Base-by-base conservation (phyloP, 306 rosid genomes). In the Castanospermum australe region DNA sequence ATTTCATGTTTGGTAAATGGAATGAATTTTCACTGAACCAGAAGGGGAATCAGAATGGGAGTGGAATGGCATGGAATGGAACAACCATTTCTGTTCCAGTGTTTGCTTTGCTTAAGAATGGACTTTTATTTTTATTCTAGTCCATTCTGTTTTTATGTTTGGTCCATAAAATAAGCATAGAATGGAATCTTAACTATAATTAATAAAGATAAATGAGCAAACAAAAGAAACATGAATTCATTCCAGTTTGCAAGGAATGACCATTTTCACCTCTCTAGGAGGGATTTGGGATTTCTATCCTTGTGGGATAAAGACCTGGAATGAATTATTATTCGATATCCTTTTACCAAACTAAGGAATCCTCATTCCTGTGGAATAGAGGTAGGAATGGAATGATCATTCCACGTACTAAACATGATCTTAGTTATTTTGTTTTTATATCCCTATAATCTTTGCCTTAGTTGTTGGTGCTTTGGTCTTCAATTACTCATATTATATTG, bases 351-450 rank as follows among this genome's bases (percentile, higher is more conserved):
- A 75, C 52, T 15, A 81, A 33, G 57, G 47, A 67, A 28, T 17
- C 21, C 36, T 61, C 15, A 8, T 76, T 50, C n/a, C n/a, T n/a
- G 39, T 68, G n/a, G 59, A 48, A 55, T 59, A 13, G 36, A 45
- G 52, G 21, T 39, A 35, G 61, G 24, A 82, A 60, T 5, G 32
- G 42, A 68, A 69, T 71, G 22, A 82, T 82, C 42, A 61, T 41
- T 75, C 24, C 10, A 14, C 33, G 45, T 71, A 5, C 64, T 63
- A 71, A 42, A 52, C 22, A 11, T 63, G 68, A 45, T 76, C 8
- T 30, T 67, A 38, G 57, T 80, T 7, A 33, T 74, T 39, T 4
- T 10, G 71, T 17, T 65, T 65, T 66, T 44, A 66, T 21, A 21
- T 20, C 36, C 55, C 54, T 14, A 18, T 65, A 21, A 20, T 18